These are phyloP conservation scores for Dendrobium nobile DNA, from an alignment of 106 monocot genomes.

Conservation along the genomic window DNA sequence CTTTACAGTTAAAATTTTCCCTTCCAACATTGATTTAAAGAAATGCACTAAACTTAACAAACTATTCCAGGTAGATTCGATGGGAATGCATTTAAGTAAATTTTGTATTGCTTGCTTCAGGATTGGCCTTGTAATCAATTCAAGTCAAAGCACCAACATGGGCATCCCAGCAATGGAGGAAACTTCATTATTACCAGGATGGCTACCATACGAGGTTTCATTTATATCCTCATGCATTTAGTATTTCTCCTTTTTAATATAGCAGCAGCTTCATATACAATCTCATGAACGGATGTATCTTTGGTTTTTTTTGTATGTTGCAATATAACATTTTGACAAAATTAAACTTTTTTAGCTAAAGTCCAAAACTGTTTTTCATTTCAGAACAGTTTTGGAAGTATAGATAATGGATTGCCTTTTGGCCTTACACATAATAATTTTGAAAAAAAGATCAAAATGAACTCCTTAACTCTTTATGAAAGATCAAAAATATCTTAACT, in stretches of 20 bases:
- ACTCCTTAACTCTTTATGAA: no score
- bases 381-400: no score
- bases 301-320: no score
- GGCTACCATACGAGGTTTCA: constrained; percentile 55
- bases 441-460: no score
- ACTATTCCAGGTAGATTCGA: background rate
- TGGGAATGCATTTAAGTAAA: background rate
- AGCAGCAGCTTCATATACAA: background rate
- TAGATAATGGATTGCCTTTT: no score
- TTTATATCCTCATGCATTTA: background rate
- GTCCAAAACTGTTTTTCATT: no score
- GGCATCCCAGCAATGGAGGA: constrained; percentile 73
- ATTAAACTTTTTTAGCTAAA: no score
- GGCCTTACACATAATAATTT: no score
- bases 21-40: background rate
- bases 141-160: constrained; percentile 62
- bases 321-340: no score
- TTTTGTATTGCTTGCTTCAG: constrained; percentile 16
- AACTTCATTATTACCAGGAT: constrained; percentile 77
- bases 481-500: no score
- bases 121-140: constrained; percentile 46
- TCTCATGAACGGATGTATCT: background rate
- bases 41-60: background rate
- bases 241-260: background rate
- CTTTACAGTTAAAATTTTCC: background rate